These are phyloP conservation scores for Leucogyrophana mollusca DNA, from an alignment of 768 basidiomycete genomes.

Conservation along the genomic window DNA sequence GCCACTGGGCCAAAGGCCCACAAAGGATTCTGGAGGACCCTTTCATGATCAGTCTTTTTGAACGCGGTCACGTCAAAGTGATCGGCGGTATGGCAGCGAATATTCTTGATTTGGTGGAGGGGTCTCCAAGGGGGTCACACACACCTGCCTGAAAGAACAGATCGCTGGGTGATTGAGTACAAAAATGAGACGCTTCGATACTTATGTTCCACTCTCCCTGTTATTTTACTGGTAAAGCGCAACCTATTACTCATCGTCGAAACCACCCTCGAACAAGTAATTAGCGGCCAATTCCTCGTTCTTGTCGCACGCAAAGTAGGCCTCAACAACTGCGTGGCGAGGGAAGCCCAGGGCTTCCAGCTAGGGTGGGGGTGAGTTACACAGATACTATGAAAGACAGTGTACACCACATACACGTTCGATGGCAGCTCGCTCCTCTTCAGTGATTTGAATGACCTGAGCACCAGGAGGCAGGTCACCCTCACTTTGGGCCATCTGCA, in stretches of 20 bases:
- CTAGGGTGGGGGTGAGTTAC: conserved; percentile 35
- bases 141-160: too few species aligned
- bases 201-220: neutral
- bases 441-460: conserved; percentile 74
- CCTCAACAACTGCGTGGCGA: conserved; percentile 78
- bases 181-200: conserved; percentile 5
- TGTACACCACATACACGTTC: conserved; percentile 61
- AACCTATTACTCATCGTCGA: conserved; percentile 40
- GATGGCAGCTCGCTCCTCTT: conserved; percentile 87
- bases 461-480: conserved; percentile 42
- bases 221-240: neutral
- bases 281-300: conserved; percentile 97
- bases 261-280: conserved; percentile 77
- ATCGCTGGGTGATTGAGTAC: too few species aligned
- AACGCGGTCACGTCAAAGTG: too few species aligned
- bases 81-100: too few species aligned
- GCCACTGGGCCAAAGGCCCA: too few species aligned
- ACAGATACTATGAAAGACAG: neutral
- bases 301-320: conserved; percentile 93
- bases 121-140: too few species aligned
- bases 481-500: conserved; percentile 35
- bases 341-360: conserved; percentile 87
- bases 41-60: too few species aligned
- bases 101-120: too few species aligned
- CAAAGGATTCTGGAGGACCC: too few species aligned